Evolutionary conservation across 2,329 filamentous ascomycete species (phyloP).

Genomic region (Penicillium decumbens): DNA sequence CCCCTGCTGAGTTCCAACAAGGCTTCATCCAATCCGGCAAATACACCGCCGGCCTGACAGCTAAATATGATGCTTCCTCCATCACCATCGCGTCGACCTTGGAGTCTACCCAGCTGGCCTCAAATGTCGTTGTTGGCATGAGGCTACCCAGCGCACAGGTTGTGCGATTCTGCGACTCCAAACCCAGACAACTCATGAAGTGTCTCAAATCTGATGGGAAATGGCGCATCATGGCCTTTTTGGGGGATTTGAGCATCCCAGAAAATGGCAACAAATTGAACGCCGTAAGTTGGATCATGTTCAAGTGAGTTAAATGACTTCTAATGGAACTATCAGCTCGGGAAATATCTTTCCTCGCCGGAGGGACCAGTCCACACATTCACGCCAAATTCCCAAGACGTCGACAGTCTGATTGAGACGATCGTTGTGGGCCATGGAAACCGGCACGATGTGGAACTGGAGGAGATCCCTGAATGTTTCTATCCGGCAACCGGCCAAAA

Average conservation of each 20-base stretch:
- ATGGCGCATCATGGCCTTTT: constrained; percentile 51
- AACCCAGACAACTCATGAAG: constrained; percentile 49
- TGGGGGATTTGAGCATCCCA: constrained; percentile 40
- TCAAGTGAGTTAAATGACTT: neutral
- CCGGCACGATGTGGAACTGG: constrained; percentile 48
- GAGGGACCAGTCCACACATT: constrained; percentile 43
- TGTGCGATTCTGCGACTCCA: constrained; percentile 57
- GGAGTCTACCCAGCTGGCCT: constrained; percentile 35
- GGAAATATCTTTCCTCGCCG: constrained; percentile 38
- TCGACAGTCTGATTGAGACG: constrained; percentile 55
- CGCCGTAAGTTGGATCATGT: constrained; percentile 30
- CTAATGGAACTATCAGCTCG: constrained; percentile 29
- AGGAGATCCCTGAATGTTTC: constrained; percentile 54
- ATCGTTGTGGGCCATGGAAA: constrained; percentile 52
- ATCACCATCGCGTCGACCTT: constrained; percentile 38
- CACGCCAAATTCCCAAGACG: constrained; percentile 42
- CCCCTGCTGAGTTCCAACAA: constrained; percentile 50
- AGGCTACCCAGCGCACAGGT: constrained; percentile 54
- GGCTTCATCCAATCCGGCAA: constrained; percentile 55
- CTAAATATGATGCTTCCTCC: constrained; percentile 50
- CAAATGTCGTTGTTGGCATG: constrained; percentile 44
- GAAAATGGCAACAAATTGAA: constrained; percentile 30
- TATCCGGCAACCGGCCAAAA: constrained; percentile 54
- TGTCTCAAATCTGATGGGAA: constrained; percentile 51
- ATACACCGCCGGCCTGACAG: constrained; percentile 58